phyloP scores from a whole-genome alignment of 768 basidiomycete species.

The Lentinula sp. region DNA sequence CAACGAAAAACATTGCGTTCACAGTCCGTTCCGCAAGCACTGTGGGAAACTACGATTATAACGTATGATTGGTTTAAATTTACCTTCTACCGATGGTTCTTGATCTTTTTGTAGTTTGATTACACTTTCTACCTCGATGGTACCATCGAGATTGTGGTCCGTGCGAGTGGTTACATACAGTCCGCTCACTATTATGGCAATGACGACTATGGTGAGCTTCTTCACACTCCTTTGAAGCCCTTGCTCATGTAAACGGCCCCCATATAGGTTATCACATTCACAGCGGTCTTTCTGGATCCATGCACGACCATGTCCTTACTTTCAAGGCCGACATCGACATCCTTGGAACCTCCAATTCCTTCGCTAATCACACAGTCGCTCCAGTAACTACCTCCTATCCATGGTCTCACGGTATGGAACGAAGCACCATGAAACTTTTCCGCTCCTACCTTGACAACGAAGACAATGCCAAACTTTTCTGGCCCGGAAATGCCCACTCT shows the following conservation, averaged over 20 bases:
- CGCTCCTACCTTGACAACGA: slow-evolving; percentile 37
- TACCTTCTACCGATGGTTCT: too few relatives aligned
- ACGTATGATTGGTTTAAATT: slow-evolving; percentile 4
- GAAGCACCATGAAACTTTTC: slow-evolving; percentile 23
- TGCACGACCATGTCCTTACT: slow-evolving; percentile 54
- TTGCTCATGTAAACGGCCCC: not conserved
- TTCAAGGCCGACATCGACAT: slow-evolving; percentile 54
- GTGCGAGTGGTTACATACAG: slow-evolving; percentile 53
- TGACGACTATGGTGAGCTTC: slow-evolving; percentile 33
- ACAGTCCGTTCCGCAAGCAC: slow-evolving; percentile 17
- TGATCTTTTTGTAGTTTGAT: slow-evolving; percentile 33
- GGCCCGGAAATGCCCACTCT: slow-evolving; percentile 39
- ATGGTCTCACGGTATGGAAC: slow-evolving; percentile 35
- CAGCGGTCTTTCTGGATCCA: slow-evolving; percentile 27
- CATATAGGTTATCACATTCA: slow-evolving; percentile 12
- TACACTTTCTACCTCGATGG: slow-evolving; percentile 51
- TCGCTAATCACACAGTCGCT: slow-evolving; percentile 37
- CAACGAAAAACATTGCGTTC: slow-evolving; percentile 15
- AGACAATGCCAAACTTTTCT: slow-evolving; percentile 36
- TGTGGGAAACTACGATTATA: slow-evolving; percentile 14
- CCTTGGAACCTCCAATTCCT: slow-evolving; percentile 43
- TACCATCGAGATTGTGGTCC: slow-evolving; percentile 45
- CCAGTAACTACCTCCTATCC: slow-evolving; percentile 34
- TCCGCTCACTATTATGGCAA: slow-evolving; percentile 40
- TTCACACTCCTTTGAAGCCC: not conserved